phyloP scores from a whole-genome alignment of 495 filamentous ascomycete species.

The Podospora bellae-mahoneyi region DNA sequence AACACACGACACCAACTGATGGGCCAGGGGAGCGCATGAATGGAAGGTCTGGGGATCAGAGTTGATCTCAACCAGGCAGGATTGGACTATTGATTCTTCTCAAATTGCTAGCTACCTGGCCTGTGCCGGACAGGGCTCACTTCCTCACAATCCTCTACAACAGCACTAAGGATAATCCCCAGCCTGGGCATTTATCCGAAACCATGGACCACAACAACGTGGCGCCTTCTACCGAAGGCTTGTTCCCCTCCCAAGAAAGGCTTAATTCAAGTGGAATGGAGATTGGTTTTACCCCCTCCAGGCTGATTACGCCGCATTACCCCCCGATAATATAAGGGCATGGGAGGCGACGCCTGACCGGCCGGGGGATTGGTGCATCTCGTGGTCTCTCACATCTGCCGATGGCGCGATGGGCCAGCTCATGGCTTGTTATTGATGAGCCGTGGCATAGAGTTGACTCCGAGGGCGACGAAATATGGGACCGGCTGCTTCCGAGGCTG shows the following conservation, averaged over 20 bases:
- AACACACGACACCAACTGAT: no score
- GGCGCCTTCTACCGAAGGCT: background rate
- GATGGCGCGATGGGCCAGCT: background rate
- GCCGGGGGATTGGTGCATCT: background rate
- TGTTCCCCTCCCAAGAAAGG: background rate
- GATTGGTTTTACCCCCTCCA: constrained; percentile 14
- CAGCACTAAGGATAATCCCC: background rate
- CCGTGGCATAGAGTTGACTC: background rate
- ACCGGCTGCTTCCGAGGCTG: background rate
- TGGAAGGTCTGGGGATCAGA: no score
- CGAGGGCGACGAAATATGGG: background rate
- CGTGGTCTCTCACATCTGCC: background rate
- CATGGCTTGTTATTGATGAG: background rate
- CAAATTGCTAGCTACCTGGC: no score
- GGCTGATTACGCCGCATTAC: constrained; percentile 31
- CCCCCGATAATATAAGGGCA: constrained; percentile 26
- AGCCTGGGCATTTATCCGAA: constrained; percentile 6
- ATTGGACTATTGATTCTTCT: no score
- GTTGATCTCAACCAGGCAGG: no score
- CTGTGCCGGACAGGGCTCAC: background rate
- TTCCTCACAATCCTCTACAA: background rate
- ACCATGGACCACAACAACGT: background rate
- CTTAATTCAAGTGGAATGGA: background rate
- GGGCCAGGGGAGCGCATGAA: no score
- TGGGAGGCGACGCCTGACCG: constrained; percentile 23